These are phyloP conservation scores for Calonectria hongkongensis DNA, from an alignment of 2,329 filamentous ascomycete species.

Conservation along the genomic window DNA sequence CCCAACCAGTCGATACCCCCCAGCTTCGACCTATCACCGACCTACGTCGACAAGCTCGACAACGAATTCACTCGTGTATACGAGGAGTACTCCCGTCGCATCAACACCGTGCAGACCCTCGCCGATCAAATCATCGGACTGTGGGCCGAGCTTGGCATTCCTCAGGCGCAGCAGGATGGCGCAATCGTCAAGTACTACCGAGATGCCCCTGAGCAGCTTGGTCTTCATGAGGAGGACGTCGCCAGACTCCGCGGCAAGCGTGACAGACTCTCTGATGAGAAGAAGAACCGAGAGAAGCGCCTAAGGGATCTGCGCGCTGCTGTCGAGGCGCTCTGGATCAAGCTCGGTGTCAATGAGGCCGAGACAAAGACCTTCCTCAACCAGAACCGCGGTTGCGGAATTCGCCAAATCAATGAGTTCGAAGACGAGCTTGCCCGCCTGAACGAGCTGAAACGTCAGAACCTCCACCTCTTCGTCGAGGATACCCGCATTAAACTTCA, in stretches of 20 bases:
- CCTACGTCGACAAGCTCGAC: slow-evolving; percentile 91
- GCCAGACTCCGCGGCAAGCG: slow-evolving; percentile 81
- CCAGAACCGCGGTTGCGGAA: slow-evolving; percentile 90
- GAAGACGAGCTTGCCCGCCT: slow-evolving; percentile 91
- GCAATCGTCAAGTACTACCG: slow-evolving; percentile 92
- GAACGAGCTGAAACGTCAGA: slow-evolving; percentile 95
- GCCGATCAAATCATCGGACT: slow-evolving; percentile 93
- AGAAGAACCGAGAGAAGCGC: slow-evolving; percentile 85
- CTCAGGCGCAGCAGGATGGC: slow-evolving; percentile 92
- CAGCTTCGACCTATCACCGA: slow-evolving; percentile 92
- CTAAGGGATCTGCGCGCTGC: slow-evolving; percentile 84
- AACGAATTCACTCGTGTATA: slow-evolving; percentile 95
- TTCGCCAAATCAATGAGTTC: slow-evolving; percentile 95
- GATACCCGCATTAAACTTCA: slow-evolving; percentile 93
- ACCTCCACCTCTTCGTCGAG: slow-evolving; percentile 96
- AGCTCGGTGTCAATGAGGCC: slow-evolving; percentile 86
- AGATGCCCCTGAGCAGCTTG: slow-evolving; percentile 94
- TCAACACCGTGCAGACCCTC: slow-evolving; percentile 83
- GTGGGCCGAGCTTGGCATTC: slow-evolving; percentile 96
- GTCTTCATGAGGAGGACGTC: slow-evolving; percentile 91
- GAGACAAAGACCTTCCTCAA: slow-evolving; percentile 92
- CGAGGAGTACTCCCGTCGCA: slow-evolving; percentile 93
- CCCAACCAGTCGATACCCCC: slow-evolving; percentile 85
- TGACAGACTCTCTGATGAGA: slow-evolving; percentile 91
- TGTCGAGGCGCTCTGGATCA: slow-evolving; percentile 93